Percentiles rank a stretch among this genome's conserved stretches.
phyloP scores from a whole-genome alignment of 2,329 filamentous ascomycete genomes.

The Fusarium xyrophilum region DNA sequence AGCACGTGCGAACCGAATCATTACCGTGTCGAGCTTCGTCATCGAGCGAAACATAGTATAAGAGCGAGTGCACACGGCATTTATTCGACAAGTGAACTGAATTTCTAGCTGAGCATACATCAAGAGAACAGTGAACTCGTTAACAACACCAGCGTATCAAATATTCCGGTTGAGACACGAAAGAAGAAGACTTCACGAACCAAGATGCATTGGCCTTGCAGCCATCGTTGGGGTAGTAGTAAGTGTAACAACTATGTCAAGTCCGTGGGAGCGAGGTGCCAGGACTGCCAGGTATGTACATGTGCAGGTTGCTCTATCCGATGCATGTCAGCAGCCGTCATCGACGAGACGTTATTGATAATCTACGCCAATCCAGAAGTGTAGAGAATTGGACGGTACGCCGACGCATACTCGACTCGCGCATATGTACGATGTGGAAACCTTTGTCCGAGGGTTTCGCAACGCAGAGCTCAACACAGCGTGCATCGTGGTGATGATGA shows the following conservation, averaged over 20 bases:
- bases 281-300: conserved; percentile 34
- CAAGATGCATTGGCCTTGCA: conserved; percentile 39
- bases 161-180: neutral
- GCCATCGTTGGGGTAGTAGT: conserved; percentile 35
- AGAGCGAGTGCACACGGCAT: conserved; percentile 22
- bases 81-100: neutral
- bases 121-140: conserved; percentile 4
- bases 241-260: conserved; percentile 33
- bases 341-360: conserved; percentile 25
- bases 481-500: conserved; percentile 34
- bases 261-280: conserved; percentile 29
- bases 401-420: conserved; percentile 37
- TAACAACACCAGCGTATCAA: neutral
- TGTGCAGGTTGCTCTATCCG: neutral
- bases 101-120: conserved; percentile 10
- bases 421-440: conserved; percentile 34
- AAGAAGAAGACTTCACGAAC: neutral
- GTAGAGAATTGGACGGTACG: conserved; percentile 23
- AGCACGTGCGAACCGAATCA: conserved; percentile 32
- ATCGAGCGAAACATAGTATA: conserved; percentile 25
- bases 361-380: conserved; percentile 19
- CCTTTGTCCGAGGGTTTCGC: conserved; percentile 30
- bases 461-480: conserved; percentile 30
- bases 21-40: conserved; percentile 7
- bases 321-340: conserved; percentile 9